These are phyloP conservation scores for Rauvolfia tetraphylla DNA, from an alignment of 257 asterid species.

Conservation along the genomic window DNA sequence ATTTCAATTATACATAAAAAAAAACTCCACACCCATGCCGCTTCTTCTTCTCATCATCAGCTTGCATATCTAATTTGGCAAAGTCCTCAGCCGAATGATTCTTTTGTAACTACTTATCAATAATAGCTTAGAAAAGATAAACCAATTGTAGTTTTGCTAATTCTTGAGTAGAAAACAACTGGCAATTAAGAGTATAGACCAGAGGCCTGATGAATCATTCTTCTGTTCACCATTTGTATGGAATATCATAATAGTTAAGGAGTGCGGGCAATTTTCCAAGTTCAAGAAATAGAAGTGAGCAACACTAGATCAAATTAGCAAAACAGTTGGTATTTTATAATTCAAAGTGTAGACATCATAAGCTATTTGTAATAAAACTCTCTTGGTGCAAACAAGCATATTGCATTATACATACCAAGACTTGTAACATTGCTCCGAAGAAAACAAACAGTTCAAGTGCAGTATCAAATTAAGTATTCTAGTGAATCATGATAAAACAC, in stretches of 20 bases:
- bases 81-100: slow-evolving; percentile 33
- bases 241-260: slow-evolving; percentile 73
- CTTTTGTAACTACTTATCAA: slow-evolving; percentile 51
- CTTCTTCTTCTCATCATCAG: slow-evolving; percentile 72
- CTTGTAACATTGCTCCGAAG: not conserved
- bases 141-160: not conserved
- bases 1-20: not conserved
- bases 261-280: slow-evolving; percentile 48
- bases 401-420: not conserved
- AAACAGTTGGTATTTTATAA: not conserved
- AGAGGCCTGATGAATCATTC: slow-evolving; percentile 84
- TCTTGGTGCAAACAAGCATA: not conserved
- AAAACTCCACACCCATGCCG: slow-evolving; percentile 68
- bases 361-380: not conserved
- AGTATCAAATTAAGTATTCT: not conserved
- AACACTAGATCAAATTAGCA: not conserved
- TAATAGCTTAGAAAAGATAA: slow-evolving; percentile 50
- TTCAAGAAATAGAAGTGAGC: not conserved
- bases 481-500: not conserved
- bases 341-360: not conserved
- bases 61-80: slow-evolving; percentile 31
- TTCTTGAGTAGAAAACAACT: not conserved
- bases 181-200: not conserved
- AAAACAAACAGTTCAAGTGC: not conserved
- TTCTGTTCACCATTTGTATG: slow-evolving; percentile 81